Percentiles rank a stretch among this genome's conserved stretches.
Evolutionary conservation across 331 rosid species (phyloP).

Genomic region (Malus hybrid): DNA sequence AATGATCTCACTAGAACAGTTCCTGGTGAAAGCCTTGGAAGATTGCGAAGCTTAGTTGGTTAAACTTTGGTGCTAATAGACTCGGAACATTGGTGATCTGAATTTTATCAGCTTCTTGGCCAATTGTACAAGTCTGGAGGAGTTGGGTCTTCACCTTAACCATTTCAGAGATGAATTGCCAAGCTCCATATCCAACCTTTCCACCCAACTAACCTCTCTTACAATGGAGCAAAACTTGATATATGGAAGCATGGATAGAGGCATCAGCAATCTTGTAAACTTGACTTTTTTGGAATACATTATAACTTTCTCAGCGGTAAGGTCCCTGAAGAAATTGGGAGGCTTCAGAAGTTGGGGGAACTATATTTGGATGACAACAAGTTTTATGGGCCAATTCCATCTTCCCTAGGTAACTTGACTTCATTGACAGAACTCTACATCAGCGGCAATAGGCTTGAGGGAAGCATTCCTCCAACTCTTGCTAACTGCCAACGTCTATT

Average conservation of each 20-base stretch:
- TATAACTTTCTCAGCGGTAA: background rate
- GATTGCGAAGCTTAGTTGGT: conserved; percentile 13
- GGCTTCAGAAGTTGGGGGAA: background rate
- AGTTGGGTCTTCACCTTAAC: background rate
- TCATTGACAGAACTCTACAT: background rate
- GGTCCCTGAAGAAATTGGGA: background rate
- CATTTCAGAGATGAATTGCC: background rate
- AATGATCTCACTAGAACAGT: conserved; percentile 32
- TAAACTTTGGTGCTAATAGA: background rate
- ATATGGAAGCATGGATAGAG: background rate
- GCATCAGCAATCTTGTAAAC: background rate
- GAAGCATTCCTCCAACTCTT: background rate
- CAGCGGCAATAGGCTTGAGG: background rate
- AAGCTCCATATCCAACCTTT: background rate
- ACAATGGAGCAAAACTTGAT: background rate
- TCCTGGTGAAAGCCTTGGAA: conserved; percentile 35
- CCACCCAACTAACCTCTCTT: background rate
- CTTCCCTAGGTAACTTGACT: background rate
- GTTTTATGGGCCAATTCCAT: background rate
- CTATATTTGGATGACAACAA: background rate
- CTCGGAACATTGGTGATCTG: conserved; percentile 12
- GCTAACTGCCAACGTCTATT: background rate
- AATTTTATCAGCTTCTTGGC: conserved; percentile 9
- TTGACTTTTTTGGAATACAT: background rate
- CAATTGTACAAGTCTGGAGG: background rate